Evolutionary conservation across 2,329 filamentous ascomycete species (phyloP).

Genomic region (Aspergillus piperis): DNA sequence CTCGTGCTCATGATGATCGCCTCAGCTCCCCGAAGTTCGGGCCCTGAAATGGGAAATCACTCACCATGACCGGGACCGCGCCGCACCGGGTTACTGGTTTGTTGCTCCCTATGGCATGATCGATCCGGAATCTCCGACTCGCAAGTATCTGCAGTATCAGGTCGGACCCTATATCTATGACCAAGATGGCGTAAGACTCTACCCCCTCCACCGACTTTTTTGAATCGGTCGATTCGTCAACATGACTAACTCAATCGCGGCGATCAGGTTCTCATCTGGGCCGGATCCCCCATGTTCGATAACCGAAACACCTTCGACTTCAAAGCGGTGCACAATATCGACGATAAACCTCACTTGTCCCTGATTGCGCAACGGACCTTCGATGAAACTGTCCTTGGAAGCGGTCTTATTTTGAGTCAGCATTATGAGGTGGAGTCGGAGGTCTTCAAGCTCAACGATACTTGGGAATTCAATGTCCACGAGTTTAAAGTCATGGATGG

Average conservation of each 20-base stretch:
- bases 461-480: constrained; percentile 39
- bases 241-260: background rate
- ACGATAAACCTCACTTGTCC: constrained; percentile 48
- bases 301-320: constrained; percentile 51
- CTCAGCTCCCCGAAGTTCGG: constrained; percentile 27
- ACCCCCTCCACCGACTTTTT: background rate
- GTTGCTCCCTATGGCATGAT: constrained; percentile 47
- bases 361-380: constrained; percentile 39
- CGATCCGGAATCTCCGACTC: constrained; percentile 26
- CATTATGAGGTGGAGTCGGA: constrained; percentile 48
- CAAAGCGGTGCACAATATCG: constrained; percentile 44
- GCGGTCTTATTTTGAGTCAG: constrained; percentile 51
- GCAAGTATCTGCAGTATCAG: constrained; percentile 43
- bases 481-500: constrained; percentile 40
- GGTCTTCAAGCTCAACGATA: constrained; percentile 31
- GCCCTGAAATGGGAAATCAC: constrained; percentile 32
- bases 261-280: constrained; percentile 43
- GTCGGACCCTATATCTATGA: constrained; percentile 55
- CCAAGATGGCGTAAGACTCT: constrained; percentile 44
- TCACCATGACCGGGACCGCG: constrained; percentile 27
- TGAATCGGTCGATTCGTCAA: too few species aligned
- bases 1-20: background rate
- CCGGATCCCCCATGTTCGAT: constrained; percentile 47
- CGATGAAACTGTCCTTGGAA: constrained; percentile 44
- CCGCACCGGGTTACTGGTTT: constrained; percentile 51